phyloP scores from a whole-genome alignment of 768 basidiomycete genomes.

The Psilocybe cyanescens region DNA sequence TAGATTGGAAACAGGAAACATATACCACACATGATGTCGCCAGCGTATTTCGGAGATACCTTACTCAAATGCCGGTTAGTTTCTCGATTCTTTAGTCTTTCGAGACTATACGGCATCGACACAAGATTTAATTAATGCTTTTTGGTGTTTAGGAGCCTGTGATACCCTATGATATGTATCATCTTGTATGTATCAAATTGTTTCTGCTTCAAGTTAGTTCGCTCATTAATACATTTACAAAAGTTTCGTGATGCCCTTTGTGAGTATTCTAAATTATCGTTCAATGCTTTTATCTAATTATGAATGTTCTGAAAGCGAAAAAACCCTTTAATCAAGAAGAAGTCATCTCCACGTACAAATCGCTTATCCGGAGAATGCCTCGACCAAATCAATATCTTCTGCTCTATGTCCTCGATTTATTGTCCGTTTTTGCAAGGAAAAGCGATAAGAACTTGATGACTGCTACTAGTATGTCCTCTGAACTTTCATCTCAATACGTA shows the following conservation, averaged over 20 bases:
- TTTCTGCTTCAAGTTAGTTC: slow-evolving; percentile 8
- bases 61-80: slow-evolving; percentile 96
- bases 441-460: slow-evolving; percentile 96
- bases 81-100: slow-evolving; percentile 1
- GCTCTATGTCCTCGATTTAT: slow-evolving; percentile 93
- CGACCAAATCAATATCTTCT: slow-evolving; percentile 94
- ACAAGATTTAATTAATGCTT: neutral
- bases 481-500: neutral
- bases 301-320: slow-evolving; percentile 50
- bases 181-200: slow-evolving; percentile 61
- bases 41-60: slow-evolving; percentile 92
- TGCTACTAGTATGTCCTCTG: slow-evolving; percentile 74
- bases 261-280: slow-evolving; percentile 28
- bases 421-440: slow-evolving; percentile 93
- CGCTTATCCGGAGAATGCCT: slow-evolving; percentile 83
- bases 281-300: slow-evolving; percentile 1
- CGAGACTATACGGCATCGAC: neutral
- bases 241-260: slow-evolving; percentile 84
- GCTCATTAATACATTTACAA: neutral
- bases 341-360: slow-evolving; percentile 80
- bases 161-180: slow-evolving; percentile 89
- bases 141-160: slow-evolving; percentile 76
- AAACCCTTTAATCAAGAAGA: slow-evolving; percentile 70
- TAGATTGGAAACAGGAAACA: slow-evolving; percentile 86
- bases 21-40: slow-evolving; percentile 98